A percentile compares a stretch with the other conserved stretches of the same genome.
phyloP scores from a whole-genome alignment of 768 basidiomycete genomes.

The Hysterangium stoloniferum region DNA sequence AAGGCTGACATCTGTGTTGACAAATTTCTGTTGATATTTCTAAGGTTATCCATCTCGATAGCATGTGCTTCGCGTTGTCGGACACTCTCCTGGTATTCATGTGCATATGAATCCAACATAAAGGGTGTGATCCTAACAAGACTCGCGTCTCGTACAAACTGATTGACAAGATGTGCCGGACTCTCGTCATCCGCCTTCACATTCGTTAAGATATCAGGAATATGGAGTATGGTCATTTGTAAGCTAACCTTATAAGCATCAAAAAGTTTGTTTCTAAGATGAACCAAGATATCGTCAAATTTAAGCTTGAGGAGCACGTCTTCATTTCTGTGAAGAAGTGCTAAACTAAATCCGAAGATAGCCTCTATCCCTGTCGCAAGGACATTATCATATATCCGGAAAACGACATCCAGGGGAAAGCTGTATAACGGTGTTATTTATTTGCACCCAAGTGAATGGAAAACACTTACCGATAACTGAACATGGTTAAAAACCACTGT shows the following conservation, averaged over 20 bases:
- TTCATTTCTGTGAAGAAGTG: slow-evolving; percentile 84
- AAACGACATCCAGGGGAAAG: slow-evolving; percentile 90
- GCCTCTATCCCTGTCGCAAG: slow-evolving; percentile 96
- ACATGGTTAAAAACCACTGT: slow-evolving; percentile 97
- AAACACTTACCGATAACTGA: slow-evolving; percentile 74
- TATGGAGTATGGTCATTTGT: too few species aligned
- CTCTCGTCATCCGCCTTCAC: slow-evolving; percentile 20
- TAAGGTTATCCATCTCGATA: slow-evolving; percentile 72
- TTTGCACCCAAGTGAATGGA: not conserved
- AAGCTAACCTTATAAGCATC: slow-evolving; percentile 63
- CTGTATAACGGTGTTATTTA: slow-evolving; percentile 32
- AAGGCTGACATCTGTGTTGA: slow-evolving; percentile 66
- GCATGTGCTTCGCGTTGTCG: slow-evolving; percentile 77
- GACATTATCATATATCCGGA: slow-evolving; percentile 93
- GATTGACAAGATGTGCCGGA: slow-evolving; percentile 57
- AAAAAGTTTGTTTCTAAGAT: slow-evolving; percentile 73
- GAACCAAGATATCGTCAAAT: slow-evolving; percentile 85
- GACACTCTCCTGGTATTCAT: slow-evolving; percentile 80
- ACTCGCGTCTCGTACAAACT: slow-evolving; percentile 84
- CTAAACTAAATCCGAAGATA: slow-evolving; percentile 90
- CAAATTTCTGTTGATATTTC: slow-evolving; percentile 70
- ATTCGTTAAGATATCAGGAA: not conserved
- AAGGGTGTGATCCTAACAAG: slow-evolving; percentile 87
- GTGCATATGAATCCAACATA: slow-evolving; percentile 86
- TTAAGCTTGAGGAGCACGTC: slow-evolving; percentile 67